Evolutionary conservation across 306 rosid genomes (phyloP).

Genomic region (Rosa multiflora): DNA sequence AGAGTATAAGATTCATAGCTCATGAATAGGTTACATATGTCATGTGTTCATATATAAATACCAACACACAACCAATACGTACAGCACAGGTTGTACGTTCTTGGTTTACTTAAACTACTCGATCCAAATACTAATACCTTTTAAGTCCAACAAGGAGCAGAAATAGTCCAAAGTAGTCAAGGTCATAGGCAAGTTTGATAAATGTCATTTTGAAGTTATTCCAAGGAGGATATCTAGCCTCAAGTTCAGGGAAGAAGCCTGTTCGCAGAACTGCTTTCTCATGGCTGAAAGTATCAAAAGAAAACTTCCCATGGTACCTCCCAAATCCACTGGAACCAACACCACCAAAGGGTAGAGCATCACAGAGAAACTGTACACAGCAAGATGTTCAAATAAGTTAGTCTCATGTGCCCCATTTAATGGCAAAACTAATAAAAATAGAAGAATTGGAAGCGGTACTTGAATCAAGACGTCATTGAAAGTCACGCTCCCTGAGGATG

Average conservation of each 20-base stretch:
- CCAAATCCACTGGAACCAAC: conserved; percentile 80
- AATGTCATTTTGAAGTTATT: conserved; percentile 62
- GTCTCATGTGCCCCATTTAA: not conserved
- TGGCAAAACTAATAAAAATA: not conserved
- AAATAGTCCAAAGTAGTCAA: conserved; percentile 53
- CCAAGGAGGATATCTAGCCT: conserved; percentile 93
- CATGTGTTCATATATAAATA: not conserved
- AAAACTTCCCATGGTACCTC: conserved; percentile 90
- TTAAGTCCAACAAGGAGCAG: conserved; percentile 59
- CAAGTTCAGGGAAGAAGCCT: conserved; percentile 60
- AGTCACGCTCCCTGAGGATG: conserved; percentile 84
- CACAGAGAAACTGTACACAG: conserved; percentile 57
- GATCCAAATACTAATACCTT: conserved; percentile 13
- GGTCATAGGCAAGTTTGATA: conserved; percentile 58
- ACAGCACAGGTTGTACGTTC: not conserved
- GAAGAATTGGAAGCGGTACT: conserved; percentile 35
- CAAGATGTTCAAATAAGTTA: conserved; percentile 24
- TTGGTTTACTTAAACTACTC: not conserved
- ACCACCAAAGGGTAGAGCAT: conserved; percentile 53
- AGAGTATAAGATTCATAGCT: not conserved
- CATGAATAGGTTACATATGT: not conserved
- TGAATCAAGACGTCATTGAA: conserved; percentile 82
- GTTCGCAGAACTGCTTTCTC: conserved; percentile 75
- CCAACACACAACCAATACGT: not conserved
- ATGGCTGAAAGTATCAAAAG: conserved; percentile 86